Percentiles rank a stretch among this genome's conserved stretches.
phyloP scores from a whole-genome alignment of 164 flowering plant species.

The Euptelea pleiosperma region DNA sequence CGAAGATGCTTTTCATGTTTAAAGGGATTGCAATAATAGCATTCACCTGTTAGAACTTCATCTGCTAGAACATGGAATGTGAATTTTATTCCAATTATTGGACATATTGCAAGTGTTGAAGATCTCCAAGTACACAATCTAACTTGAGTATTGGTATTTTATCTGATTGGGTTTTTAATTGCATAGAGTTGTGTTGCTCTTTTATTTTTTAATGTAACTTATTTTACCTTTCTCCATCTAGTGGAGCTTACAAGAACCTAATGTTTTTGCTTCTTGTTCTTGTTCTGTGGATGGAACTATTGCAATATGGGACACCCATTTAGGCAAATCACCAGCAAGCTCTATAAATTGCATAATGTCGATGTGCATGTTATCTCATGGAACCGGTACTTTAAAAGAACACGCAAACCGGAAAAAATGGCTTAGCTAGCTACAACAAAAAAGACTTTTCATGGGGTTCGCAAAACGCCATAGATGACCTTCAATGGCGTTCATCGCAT shows the following conservation, averaged over 20 bases:
- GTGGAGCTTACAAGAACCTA: conserved; percentile 94
- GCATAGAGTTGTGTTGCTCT: background rate
- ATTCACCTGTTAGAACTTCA: conserved; percentile 87
- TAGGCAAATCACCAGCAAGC: conserved; percentile 62
- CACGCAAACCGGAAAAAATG: no score
- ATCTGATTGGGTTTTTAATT: background rate
- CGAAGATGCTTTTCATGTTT: conserved; percentile 5
- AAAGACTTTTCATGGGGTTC: no score
- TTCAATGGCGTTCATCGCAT: no score
- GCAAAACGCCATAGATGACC: no score
- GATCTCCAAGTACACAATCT: conserved; percentile 68
- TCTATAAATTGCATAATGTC: conserved; percentile 80
- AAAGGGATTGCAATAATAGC: conserved; percentile 82
- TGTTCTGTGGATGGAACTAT: conserved; percentile 88
- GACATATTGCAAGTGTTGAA: conserved; percentile 93
- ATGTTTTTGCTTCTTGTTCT: conserved; percentile 89
- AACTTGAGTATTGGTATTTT: background rate
- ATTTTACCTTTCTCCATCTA: conserved; percentile 29
- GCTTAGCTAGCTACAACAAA: no score
- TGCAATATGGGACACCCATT: conserved; percentile 88
- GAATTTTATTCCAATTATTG: conserved; percentile 63
- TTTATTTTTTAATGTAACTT: background rate
- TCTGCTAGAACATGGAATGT: conserved; percentile 80
- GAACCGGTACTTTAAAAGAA: conserved; percentile 89
- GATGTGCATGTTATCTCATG: conserved; percentile 99